These are phyloP conservation scores for Auricularia sp. DNA, from an alignment of 768 basidiomycete genomes.

Conservation along the genomic window DNA sequence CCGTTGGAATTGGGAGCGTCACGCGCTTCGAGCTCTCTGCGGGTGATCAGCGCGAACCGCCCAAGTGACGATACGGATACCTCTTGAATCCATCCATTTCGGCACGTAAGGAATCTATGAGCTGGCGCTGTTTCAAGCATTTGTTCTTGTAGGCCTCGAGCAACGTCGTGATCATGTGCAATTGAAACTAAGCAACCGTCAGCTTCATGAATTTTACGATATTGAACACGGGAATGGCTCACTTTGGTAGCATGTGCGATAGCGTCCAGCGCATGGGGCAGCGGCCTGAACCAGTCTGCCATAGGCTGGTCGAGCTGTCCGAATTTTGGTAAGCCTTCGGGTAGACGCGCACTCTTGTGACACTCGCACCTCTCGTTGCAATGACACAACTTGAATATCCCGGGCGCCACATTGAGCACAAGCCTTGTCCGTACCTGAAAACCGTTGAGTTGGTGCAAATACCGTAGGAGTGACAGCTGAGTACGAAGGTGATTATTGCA, in stretches of 20 bases:
- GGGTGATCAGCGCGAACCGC: too few relatives aligned
- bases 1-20: not conserved
- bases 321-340: not conserved
- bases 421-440: slow-evolving; percentile 59
- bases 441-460: not conserved
- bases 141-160: slow-evolving; percentile 53
- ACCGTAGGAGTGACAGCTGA: not conserved
- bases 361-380: slow-evolving; percentile 34
- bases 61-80: not conserved
- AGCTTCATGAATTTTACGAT: not conserved
- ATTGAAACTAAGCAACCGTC: slow-evolving; percentile 50
- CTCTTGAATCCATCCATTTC: not conserved
- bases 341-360: not conserved
- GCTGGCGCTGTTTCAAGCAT: slow-evolving; percentile 41
- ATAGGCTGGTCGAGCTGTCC: slow-evolving; percentile 54
- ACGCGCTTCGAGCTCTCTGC: not conserved
- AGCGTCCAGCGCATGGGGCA: slow-evolving; percentile 51
- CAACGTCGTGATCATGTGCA: slow-evolving; percentile 60
- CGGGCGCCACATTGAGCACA: slow-evolving; percentile 59
- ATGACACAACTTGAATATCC: slow-evolving; percentile 56
- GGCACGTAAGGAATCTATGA: not conserved
- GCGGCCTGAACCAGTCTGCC: slow-evolving; percentile 68
- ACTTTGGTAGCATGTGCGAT: slow-evolving; percentile 63
- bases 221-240: not conserved
- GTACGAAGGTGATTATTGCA: slow-evolving; percentile 65